Evolutionary conservation across 176 grass and related monocot species (phyloP), one percentile per base, ranked within the genome.

Genomic region (Phoenix roebelenii): DNA sequence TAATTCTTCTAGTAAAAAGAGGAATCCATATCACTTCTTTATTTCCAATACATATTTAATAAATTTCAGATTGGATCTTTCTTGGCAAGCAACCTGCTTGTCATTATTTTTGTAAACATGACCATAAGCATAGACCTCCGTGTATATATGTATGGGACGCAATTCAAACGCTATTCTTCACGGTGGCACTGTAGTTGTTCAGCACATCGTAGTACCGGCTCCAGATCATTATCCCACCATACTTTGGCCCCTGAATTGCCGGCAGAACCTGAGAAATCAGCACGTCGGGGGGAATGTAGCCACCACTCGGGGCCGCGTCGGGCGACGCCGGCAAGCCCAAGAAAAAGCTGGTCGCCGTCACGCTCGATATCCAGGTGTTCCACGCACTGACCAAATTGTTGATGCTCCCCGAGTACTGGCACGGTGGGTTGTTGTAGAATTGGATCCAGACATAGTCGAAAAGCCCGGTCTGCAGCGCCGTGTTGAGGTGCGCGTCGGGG

Each of bases 361-460:
- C 72, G 23, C 51, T 50, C 69, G 72, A 57, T 9, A 63, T 79
- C 89, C 89, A 95, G 2, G 50, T 74, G 5, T 18, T 66, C 85
- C 85, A 95, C 28, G 82, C 63, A 35, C 0, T 69, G 50, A 25
- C 52, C 69, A 89, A 59, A 63, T 67, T 78, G 50, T n/a, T 49
- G 16, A 30, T 57, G 56, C 71, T 72, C 0, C 80, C 76, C 5
- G 49, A 61, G 79, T 73, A 95, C 82, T 95, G 69, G 69, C 85
- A 95, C 22, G 63, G 62, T 25, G 66, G 72, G 65, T 95, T 85
- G 60, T 89, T 89, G 85, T 85, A 95, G 63, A 95, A 95, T 73
- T 95, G 90, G 53, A 95, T 79, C 90, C 90, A 95, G 44, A 95
- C 82, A 71, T 86, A 89, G 79, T 95, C 79, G 63, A 95, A 89